Evolutionary conservation across 768 basidiomycete genomes (phyloP), one percentile per base, ranked within the genome.

Genomic region (Chalciporus sphaerocephalus): DNA sequence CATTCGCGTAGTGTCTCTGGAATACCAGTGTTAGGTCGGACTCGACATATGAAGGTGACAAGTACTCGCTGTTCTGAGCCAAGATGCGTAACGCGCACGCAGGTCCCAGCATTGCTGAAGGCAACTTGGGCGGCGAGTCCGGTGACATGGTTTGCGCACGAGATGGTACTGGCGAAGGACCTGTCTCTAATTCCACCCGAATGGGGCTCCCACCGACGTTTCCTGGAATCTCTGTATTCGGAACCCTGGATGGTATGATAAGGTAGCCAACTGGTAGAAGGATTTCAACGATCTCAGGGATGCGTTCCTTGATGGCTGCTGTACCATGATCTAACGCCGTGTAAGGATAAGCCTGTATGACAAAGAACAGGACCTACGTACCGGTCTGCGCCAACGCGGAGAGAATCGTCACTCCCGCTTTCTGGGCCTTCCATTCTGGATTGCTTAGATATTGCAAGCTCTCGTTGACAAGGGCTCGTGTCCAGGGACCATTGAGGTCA

Each of bases 311-410:
- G 38, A 52, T 46, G 18, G 46, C 36, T 1, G 6, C 46, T 18
- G 43, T 42, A 4, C 46, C 42, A 13, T 42, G 23, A 17, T 51
- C 50, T 51, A 20, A 21, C 22, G 9, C 5, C 12, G 5, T 5
- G 16, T 42, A 27, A 42, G 35, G 0, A n/a, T n/a, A n/a, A 30
- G 17, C n/a, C 7, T 8, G 4, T 13, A 2, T 7, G 12, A 34
- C 6, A 17, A 22, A 2, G 7, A 6, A 6, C n/a, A 5, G 6
- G 3, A 30, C 13, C 28, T 15, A 30, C 37, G n/a, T 39, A 48
- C 51, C 35, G 3, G 51, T 52, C 21, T 32, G 46, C 27, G 51
- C 42, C 21, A 42, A 24, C 22, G 42, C 28, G 1, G 46, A 47
- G 13, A 52, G 46, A 8, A 52, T 45, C 4, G 35, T 34, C 2